Base-by-base conservation (phyloP, 2,329 filamentous ascomycete genomes). In the Tolypocladium endophyticum region DNA sequence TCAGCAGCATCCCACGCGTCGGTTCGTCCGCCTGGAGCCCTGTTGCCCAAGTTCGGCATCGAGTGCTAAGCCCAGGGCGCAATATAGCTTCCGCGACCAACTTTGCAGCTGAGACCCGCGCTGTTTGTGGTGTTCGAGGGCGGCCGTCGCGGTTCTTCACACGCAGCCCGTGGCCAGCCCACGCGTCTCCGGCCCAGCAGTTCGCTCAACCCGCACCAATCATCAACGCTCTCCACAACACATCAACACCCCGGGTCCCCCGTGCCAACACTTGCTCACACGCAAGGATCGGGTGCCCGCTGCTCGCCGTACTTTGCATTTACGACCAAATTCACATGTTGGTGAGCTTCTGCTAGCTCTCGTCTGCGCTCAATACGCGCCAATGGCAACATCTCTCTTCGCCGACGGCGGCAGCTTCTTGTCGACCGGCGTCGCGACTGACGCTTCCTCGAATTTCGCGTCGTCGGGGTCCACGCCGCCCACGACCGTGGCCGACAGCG, bases 401-500 rank as follows among this genome's bases (percentile, higher is more conserved):
- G 64, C 65, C 50, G 73, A 75, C 59, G 68, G 28, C 30, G 25
- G 66, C 67, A 69, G 67, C 67, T 69, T 72, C 61, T 63, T 60
- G 45, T 30, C 45, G 28, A 20, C 50, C 9, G 50, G 50, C 39
- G 57, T 63, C 50, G 67, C 71, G 58, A 70, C 71, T 58, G 77
- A 79, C 61, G 72, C 72, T 53, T 79, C 77, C 57, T 79, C 76
- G 68, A 73, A 81, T 66, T 74, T 80, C 77, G 80, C 81, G 76
- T 83, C 81, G 56, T 75, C 79, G 33, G 80, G 77, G 66, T 87
- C 83, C 25, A 88, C 87, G 60, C 86, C 87, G 55, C 84, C 85
- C 30, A 89, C 86, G 56, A 88, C 84, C 65, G 76, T 86, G 64
- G 82, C 81, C 68, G 86, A 88, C 70, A 79, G 77, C 66, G 79